Percentiles rank a stretch among this genome's conserved stretches.
phyloP scores from a whole-genome alignment of 1,139 yeast genomes.

The Petasospora rhodanensis region DNA sequence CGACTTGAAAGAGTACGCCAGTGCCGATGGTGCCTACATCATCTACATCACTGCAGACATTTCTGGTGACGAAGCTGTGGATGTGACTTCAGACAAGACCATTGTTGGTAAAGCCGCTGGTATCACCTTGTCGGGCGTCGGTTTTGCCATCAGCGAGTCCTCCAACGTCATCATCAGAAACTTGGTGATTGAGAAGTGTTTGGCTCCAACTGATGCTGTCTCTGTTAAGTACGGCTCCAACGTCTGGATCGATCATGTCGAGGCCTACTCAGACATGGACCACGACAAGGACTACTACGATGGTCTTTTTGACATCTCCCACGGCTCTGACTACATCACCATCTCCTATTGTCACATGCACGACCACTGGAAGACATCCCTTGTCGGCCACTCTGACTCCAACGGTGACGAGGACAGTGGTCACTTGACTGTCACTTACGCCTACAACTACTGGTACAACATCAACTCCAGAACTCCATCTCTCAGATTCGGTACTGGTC shows the following conservation, averaged over 20 bases:
- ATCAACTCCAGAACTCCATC: no score
- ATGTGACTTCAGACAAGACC: conserved; percentile 2
- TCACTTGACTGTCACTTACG: conserved; percentile 2
- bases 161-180: conserved; percentile 1
- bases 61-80: conserved; percentile 1
- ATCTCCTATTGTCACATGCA: conserved; percentile 1
- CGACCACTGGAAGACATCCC: conserved; percentile 3
- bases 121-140: neutral
- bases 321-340: conserved; percentile 1
- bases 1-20: conserved; percentile 1
- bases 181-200: no score
- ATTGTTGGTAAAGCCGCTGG: conserved; percentile 2
- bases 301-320: conserved; percentile 1
- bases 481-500: no score
- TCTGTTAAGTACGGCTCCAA: no score
- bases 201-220: no score
- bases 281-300: conserved; percentile 3
- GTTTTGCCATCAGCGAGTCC: neutral
- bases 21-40: no score
- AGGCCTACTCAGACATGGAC: conserved; percentile 1
- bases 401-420: conserved; percentile 1
- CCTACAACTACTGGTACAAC: conserved; percentile 1
- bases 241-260: conserved; percentile 1
- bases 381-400: conserved; percentile 2
- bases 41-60: no score